Evolutionary conservation across 352 stramenopile species (phyloP).

Genomic region (Nothophytophthora sp.): DNA sequence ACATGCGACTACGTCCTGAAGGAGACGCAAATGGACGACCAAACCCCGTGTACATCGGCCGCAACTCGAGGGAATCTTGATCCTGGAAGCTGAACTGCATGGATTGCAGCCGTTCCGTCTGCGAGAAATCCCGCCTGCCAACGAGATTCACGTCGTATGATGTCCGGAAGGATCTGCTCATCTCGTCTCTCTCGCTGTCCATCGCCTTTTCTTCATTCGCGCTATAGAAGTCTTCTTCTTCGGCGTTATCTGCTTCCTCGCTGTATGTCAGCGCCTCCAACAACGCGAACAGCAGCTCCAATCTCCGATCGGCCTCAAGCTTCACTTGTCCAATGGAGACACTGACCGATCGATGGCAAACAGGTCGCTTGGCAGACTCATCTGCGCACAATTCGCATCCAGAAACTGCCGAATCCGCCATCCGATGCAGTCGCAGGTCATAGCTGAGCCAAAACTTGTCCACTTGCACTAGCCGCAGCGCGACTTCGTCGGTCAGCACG

Average conservation of each 20-base stretch:
- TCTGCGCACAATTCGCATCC: constrained; percentile 68
- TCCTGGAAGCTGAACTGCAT: constrained; percentile 70
- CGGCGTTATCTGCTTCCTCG: constrained; percentile 29
- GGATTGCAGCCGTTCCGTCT: constrained; percentile 61
- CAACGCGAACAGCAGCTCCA: constrained; percentile 82
- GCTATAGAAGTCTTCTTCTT: constrained; percentile 29
- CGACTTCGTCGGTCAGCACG: constrained; percentile 86
- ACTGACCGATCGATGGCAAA: constrained; percentile 63
- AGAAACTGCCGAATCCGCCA: constrained; percentile 28
- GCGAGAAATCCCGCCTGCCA: constrained; percentile 23
- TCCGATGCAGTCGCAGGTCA: constrained; percentile 60
- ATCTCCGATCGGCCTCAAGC: constrained; percentile 76
- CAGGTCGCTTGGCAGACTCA: constrained; percentile 51
- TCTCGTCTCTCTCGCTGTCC: constrained; percentile 21
- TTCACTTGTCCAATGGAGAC: constrained; percentile 85
- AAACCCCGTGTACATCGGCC: constrained; percentile 74
- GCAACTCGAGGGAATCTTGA: constrained; percentile 46
- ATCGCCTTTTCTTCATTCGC: constrained; percentile 33
- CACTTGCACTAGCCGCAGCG: constrained; percentile 80
- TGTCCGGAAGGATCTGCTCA: constrained; percentile 6
- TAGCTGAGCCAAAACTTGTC: constrained; percentile 82
- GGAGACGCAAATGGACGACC: constrained; percentile 50
- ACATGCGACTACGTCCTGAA: constrained; percentile 65
- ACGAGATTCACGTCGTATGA: constrained; percentile 35
- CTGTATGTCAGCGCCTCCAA: constrained; percentile 68